These are phyloP conservation scores for Angophora floribunda DNA, from an alignment of 345 rosid species.

Conservation along the genomic window DNA sequence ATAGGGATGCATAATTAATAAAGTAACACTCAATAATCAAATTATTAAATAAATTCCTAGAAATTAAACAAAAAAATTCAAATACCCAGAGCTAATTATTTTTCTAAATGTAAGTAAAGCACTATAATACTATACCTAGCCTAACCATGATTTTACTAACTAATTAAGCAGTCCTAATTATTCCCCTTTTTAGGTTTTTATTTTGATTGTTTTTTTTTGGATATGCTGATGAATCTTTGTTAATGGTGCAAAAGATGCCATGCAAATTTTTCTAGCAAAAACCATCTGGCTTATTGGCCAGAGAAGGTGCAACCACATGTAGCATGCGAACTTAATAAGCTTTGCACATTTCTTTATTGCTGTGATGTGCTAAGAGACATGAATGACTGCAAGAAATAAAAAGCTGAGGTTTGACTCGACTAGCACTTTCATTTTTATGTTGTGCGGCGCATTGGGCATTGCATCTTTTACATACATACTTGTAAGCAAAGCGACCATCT, in stretches of 20 bases:
- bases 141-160: not conserved
- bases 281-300: not conserved
- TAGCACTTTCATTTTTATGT: not conserved
- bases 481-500: constrained; percentile 6
- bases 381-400: not conserved
- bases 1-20: not conserved
- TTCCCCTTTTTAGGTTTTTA: not conserved
- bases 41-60: too few species aligned
- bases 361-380: not conserved
- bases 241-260: not conserved
- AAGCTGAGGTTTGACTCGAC: constrained; percentile 8
- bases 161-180: not conserved
- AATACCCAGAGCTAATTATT: not conserved
- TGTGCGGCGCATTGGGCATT: too few species aligned
- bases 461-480: too few species aligned
- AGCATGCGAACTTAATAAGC: not conserved
- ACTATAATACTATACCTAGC: not conserved
- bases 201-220: not conserved
- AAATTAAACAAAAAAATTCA: not conserved
- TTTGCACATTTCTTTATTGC: not conserved
- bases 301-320: not conserved
- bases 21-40: not conserved
- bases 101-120: not conserved
- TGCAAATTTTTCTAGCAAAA: not conserved
- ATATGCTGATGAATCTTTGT: not conserved